A percentile compares a stretch with the other conserved stretches of the same genome.
Evolutionary conservation across 2,329 filamentous ascomycete species (phyloP).

Genomic region (Hysterium pulicare): DNA sequence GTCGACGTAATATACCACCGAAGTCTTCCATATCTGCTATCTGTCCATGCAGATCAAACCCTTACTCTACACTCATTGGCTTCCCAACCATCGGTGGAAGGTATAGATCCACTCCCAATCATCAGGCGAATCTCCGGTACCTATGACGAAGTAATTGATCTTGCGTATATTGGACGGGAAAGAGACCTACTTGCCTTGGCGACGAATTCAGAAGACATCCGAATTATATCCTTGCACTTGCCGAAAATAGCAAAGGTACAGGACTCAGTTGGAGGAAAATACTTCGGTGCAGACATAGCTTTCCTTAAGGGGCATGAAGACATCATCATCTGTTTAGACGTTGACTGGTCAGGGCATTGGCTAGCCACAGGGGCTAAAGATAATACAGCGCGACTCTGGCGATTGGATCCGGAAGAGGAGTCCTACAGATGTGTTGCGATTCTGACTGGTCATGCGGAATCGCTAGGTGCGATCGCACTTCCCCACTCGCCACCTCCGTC

Average conservation of each 20-base stretch:
- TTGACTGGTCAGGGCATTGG: constrained; percentile 97
- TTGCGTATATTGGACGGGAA: constrained; percentile 79
- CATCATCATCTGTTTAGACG: constrained; percentile 90
- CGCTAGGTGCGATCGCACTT: constrained; percentile 82
- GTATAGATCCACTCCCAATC: constrained; percentile 57
- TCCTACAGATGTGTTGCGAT: constrained; percentile 77
- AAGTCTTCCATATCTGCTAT: constrained; percentile 67
- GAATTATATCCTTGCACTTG: constrained; percentile 69
- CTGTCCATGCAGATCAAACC: constrained; percentile 86
- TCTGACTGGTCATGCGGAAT: constrained; percentile 91
- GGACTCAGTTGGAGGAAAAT: constrained; percentile 43
- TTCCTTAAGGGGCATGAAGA: constrained; percentile 88
- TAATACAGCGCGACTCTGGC: constrained; percentile 89
- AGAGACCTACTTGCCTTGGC: constrained; percentile 81
- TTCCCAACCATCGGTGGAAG: constrained; percentile 40
- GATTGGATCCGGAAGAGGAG: constrained; percentile 70
- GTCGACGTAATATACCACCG: constrained; percentile 67
- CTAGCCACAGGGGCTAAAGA: constrained; percentile 95
- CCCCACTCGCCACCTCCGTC: constrained; percentile 66
- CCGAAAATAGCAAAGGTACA: constrained; percentile 23
- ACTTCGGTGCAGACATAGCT: constrained; percentile 87
- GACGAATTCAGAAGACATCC: constrained; percentile 91
- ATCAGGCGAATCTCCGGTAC: constrained; percentile 87
- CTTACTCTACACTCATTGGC: constrained; percentile 67
- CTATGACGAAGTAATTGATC: constrained; percentile 95